Evolutionary conservation across 75 land plant species (phyloP).

Genomic region (Adiantum capillusveneris): DNA sequence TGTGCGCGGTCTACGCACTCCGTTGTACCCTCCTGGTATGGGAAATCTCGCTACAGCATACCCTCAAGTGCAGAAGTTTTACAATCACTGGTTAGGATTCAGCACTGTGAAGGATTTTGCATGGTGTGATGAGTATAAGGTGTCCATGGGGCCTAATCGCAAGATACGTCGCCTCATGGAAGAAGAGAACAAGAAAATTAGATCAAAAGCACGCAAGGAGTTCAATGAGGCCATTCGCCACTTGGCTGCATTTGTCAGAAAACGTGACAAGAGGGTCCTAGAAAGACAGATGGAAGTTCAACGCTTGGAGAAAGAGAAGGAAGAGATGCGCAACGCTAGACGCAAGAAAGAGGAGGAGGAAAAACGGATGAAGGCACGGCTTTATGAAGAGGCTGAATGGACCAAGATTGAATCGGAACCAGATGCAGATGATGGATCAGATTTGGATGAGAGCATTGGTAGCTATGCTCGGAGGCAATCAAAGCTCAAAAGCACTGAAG

Average conservation of each 20-base stretch:
- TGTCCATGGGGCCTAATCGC: constrained; percentile 45
- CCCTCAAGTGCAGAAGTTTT: constrained; percentile 61
- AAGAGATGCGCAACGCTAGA: constrained; percentile 37
- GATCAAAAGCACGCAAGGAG: constrained; percentile 78
- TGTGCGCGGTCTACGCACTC: constrained; percentile 26
- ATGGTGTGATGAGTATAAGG: constrained; percentile 80
- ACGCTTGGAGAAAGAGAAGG: constrained; percentile 43
- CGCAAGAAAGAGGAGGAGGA: constrained; percentile 51
- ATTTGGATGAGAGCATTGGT: constrained; percentile 11
- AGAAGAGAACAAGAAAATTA: constrained; percentile 89
- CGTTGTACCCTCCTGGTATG: constrained; percentile 37
- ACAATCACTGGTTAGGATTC: constrained; percentile 79
- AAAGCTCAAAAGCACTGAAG: background rate
- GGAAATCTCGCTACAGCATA: constrained; percentile 60
- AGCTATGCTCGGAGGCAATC: constrained; percentile 10
- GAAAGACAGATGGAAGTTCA: constrained; percentile 54
- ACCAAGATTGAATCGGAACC: constrained; percentile 33
- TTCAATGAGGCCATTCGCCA: constrained; percentile 73
- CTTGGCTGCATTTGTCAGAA: constrained; percentile 82
- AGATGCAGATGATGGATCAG: constrained; percentile 15
- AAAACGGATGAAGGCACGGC: constrained; percentile 37
- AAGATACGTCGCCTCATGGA: constrained; percentile 74
- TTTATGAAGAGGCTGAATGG: constrained; percentile 84
- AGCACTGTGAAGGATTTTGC: constrained; percentile 66
- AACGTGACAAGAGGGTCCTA: constrained; percentile 88